These are phyloP conservation scores for Xylariaceae sp. DNA, from an alignment of 2,329 filamentous ascomycete species.

Conservation along the genomic window DNA sequence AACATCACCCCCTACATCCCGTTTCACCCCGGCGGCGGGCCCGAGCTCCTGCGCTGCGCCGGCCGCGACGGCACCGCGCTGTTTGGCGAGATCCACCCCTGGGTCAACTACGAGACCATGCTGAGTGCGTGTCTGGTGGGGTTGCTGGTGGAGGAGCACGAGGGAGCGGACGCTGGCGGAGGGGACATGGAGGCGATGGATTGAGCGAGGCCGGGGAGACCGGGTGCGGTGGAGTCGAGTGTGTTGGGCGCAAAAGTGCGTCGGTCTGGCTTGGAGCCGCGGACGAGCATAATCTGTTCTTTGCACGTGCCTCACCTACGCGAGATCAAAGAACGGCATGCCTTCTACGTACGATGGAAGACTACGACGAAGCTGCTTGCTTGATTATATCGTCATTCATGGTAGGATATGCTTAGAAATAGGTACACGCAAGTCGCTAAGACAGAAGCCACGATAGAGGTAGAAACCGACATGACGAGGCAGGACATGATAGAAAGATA, in stretches of 20 bases:
- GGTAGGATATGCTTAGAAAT: too few relatives aligned
- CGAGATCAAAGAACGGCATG: too few relatives aligned
- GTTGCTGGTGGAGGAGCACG: constrained; percentile 55
- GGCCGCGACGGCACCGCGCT: constrained; percentile 58
- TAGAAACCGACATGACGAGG: neutral
- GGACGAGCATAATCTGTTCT: too few relatives aligned
- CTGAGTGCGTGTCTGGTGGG: constrained; percentile 59
- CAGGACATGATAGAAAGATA: neutral
- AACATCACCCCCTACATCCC: constrained; percentile 86
- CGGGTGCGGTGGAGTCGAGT: too few relatives aligned
- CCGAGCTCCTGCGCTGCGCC: constrained; percentile 63
- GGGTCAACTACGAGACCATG: constrained; percentile 72
- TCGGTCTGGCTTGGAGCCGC: too few relatives aligned
- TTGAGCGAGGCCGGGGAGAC: constrained; percentile 24
- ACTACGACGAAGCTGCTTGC: too few relatives aligned
- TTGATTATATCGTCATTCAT: too few relatives aligned
- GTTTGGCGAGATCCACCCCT: constrained; percentile 65
- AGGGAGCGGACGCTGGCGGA: constrained; percentile 15
- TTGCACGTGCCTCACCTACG: too few relatives aligned
- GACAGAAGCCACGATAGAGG: neutral
- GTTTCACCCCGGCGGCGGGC: constrained; percentile 85
- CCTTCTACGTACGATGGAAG: too few relatives aligned
- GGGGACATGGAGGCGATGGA: constrained; percentile 58
- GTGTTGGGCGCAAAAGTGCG: too few relatives aligned
- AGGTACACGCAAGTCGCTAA: too few relatives aligned